These are phyloP conservation scores for Kuraishia hungarica DNA, from an alignment of 805 yeast species.

Conservation along the genomic window DNA sequence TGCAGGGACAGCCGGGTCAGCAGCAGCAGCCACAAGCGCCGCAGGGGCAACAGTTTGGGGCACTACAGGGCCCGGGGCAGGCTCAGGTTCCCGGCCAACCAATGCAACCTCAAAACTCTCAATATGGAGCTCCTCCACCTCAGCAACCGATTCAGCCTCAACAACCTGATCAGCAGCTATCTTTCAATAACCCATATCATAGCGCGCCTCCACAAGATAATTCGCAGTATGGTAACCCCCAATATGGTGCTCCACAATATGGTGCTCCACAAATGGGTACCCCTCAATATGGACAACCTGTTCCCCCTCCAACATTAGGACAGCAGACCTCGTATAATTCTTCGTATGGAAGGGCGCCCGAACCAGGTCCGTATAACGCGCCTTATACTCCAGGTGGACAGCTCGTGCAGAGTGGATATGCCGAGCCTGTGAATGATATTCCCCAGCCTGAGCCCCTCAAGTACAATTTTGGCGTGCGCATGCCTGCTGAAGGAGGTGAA, in stretches of 20 bases:
- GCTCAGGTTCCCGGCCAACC: too few relatives aligned
- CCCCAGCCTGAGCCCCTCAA: neutral
- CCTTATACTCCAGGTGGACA: neutral
- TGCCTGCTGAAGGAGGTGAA: neutral
- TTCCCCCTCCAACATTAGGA: neutral
- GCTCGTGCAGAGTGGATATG: neutral
- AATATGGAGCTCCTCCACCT: conserved; percentile 3
- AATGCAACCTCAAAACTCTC: conserved; percentile 1
- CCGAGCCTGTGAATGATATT: neutral
- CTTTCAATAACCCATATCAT: neutral
- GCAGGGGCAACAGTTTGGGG: conserved; percentile 5
- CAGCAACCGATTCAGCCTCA: neutral
- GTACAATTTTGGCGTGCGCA: neutral
- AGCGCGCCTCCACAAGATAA: neutral
- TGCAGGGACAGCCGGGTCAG: neutral
- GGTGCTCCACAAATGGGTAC: neutral
- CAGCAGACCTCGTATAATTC: neutral
- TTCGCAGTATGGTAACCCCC: too few relatives aligned
- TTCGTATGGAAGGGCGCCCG: neutral
- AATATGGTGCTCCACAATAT: neutral
- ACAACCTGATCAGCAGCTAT: neutral
- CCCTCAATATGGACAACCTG: neutral
- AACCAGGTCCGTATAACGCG: neutral
- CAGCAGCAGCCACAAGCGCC: conserved; percentile 4
- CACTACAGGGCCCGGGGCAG: conserved; percentile 1